These are phyloP conservation scores for Aegilops umbellulata DNA, from an alignment of 176 grass and related monocot species.

Conservation along the genomic window DNA sequence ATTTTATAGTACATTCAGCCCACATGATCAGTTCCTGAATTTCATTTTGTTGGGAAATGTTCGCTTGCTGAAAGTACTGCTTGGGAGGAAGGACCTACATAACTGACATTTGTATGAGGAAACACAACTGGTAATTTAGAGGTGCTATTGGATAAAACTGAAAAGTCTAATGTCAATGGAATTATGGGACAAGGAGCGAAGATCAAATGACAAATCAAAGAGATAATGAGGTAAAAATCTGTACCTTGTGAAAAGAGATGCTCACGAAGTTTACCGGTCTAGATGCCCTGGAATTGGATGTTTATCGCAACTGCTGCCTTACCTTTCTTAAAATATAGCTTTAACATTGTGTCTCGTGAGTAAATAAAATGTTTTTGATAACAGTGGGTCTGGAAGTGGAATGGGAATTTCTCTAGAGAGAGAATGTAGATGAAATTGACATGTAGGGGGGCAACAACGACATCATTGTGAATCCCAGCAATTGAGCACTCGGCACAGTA, in stretches of 20 bases:
- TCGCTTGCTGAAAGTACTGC: not conserved
- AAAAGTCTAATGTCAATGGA: not conserved
- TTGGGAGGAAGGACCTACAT: not conserved
- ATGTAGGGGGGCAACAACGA: conserved; percentile 14
- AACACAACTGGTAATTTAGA: not conserved
- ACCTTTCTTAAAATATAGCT: not conserved
- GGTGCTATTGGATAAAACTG: not conserved
- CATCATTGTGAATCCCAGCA: conserved; percentile 42
- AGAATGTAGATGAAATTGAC: conserved; percentile 40
- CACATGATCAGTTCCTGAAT: conserved; percentile 19
- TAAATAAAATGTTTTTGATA: conserved; percentile 32
- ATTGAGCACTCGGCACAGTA: conserved; percentile 41
- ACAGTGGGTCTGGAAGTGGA: conserved; percentile 22
- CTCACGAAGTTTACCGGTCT: not conserved
- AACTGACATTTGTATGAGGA: not conserved
- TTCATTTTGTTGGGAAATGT: conserved; percentile 10
- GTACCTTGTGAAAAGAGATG: not conserved
- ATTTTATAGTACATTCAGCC: conserved; percentile 22
- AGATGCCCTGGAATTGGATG: conserved; percentile 23
- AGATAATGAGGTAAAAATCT: not conserved
- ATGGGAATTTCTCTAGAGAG: conserved; percentile 35
- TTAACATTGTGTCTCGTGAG: conserved; percentile 10
- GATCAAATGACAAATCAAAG: not conserved
- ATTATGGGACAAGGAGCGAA: not conserved
- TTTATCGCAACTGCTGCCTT: not conserved